Evolutionary conservation across 169 alveolate species (phyloP), one percentile per base, ranked within the genome.

Genomic region (Plasmodium inui): DNA sequence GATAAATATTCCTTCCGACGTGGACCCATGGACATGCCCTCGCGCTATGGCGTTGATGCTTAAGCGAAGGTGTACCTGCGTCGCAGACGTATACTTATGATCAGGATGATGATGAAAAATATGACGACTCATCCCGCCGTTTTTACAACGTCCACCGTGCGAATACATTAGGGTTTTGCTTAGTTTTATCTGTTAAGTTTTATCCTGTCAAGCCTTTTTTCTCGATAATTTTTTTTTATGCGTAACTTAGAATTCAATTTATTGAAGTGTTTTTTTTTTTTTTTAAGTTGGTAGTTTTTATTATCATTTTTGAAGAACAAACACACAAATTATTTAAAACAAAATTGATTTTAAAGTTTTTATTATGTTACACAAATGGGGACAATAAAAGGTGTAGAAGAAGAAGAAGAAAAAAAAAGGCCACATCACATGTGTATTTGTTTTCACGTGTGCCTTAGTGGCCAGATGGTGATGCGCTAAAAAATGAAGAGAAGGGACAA

Each of bases 261-360:
- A 50, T 50, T 50, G 61, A 50, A 50, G 61, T 44, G 28, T 39
- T 80, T 17, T 10, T 22, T 17, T n/a, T n/a, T 44, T 79, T 50
- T 81, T 53, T 26, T 53, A 81, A 28, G 79, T 81, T 81, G n/a
- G 28, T 19, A 44, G n/a, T 81, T 81, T 81, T 53, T 81, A 81
- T 53, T 81, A 28, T 0, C 4, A 10, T 46, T 37, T 81, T 53
- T 81, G 6, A 81, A 22, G 30, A 37, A 34, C 89, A 81, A 81
- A 81, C 74, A 26, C 67, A 5, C 78, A 81, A 50, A 81, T 37
- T 81, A 50, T 50, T 81, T 50, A 81, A 81, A 81, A 53, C 32
- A 50, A 81, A 81, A 81, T 46, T 10, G 46, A 53, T 28, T 81
- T 26, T 53, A 44, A 50, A 81, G 53, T 28, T 28, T 53, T 26